These are phyloP conservation scores for Botrytis squamosa DNA, from an alignment of 2,329 filamentous ascomycete genomes.

Conservation along the genomic window DNA sequence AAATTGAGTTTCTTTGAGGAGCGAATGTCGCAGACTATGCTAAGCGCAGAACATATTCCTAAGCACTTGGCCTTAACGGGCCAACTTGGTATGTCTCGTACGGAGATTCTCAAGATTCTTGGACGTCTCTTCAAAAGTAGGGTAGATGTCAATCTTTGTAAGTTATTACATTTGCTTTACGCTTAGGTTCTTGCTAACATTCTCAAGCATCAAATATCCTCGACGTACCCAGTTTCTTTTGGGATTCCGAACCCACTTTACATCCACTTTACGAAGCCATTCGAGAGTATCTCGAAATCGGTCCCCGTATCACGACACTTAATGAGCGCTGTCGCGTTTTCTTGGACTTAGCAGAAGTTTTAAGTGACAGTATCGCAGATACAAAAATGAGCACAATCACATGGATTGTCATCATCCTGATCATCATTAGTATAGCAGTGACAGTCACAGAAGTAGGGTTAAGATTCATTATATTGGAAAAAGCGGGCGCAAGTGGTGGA, in stretches of 20 bases:
- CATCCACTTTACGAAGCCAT: slow-evolving; percentile 93
- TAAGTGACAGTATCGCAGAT: slow-evolving; percentile 88
- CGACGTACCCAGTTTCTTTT: slow-evolving; percentile 96
- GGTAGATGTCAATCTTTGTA: slow-evolving; percentile 97
- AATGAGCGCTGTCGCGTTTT: slow-evolving; percentile 97
- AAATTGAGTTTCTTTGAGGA: slow-evolving; percentile 97
- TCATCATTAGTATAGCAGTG: slow-evolving; percentile 85
- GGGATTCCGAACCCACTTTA: slow-evolving; percentile 93
- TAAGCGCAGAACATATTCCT: slow-evolving; percentile 87
- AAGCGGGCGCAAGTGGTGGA: slow-evolving; percentile 30
- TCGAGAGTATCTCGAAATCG: slow-evolving; percentile 96
- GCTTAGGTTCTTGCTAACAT: slow-evolving; percentile 27
- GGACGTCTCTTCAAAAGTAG: slow-evolving; percentile 89
- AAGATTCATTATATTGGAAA: slow-evolving; percentile 71
- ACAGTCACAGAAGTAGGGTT: slow-evolving; percentile 87
- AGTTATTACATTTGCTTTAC: slow-evolving; percentile 42
- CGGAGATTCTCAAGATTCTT: slow-evolving; percentile 88
- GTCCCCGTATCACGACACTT: slow-evolving; percentile 90
- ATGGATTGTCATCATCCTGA: slow-evolving; percentile 96
- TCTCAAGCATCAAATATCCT: slow-evolving; percentile 83
- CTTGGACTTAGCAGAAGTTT: slow-evolving; percentile 90
- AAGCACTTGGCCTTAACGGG: slow-evolving; percentile 86
- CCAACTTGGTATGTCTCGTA: slow-evolving; percentile 83
- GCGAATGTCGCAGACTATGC: slow-evolving; percentile 91
- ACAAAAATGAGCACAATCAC: slow-evolving; percentile 95